A percentile compares a stretch with the other conserved stretches of the same genome.
phyloP scores from a whole-genome alignment of 306 rosid species.

The Ormosia emarginata region DNA sequence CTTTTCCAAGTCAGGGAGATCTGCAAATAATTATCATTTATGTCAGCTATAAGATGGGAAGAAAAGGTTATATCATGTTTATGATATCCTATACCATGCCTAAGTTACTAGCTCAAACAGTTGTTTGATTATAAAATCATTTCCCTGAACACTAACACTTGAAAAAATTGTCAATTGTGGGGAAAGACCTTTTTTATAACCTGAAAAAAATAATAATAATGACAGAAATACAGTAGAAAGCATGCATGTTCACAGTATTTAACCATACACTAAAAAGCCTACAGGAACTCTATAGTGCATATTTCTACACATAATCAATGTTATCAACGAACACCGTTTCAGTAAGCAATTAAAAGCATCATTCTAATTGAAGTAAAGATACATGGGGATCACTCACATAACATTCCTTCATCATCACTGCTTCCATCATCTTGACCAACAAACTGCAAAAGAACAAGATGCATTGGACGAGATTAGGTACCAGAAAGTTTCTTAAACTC shows the following conservation, averaged over 20 bases:
- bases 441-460: slow-evolving; percentile 41
- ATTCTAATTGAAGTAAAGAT: not conserved
- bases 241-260: not conserved
- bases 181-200: not conserved
- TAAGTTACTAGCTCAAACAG: not conserved
- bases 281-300: not conserved
- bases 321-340: slow-evolving; percentile 4
- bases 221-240: not conserved
- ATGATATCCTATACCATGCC: not conserved
- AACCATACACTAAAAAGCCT: not conserved
- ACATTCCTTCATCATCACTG: slow-evolving; percentile 88
- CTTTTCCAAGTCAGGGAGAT: slow-evolving; percentile 94
- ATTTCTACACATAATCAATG: not conserved
- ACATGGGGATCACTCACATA: slow-evolving; percentile 57
- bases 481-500: not conserved
- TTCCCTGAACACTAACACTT: not conserved
- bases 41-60: not conserved
- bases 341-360: slow-evolving; percentile 13
- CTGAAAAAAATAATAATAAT: not conserved
- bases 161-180: not conserved
- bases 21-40: slow-evolving; percentile 41
- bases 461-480: slow-evolving; percentile 18
- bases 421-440: slow-evolving; percentile 63
- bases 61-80: not conserved
- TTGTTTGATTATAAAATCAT: not conserved